Conservation (phyloP, 805 yeast species). For the Saturnispora halmiae region DNA sequence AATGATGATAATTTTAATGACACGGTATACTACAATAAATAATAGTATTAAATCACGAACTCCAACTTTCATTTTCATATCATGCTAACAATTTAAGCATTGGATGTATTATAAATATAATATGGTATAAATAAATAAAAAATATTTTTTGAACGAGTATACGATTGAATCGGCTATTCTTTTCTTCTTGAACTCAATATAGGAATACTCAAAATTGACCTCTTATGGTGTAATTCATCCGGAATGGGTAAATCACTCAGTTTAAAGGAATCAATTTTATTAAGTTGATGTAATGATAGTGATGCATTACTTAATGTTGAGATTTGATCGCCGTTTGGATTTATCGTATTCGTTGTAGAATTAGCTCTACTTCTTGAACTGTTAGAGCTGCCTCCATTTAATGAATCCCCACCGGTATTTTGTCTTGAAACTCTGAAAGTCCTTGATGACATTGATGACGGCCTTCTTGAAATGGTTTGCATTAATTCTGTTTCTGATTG, state of each 20-base stretch:
- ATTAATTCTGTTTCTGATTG: slow-evolving; percentile 9
- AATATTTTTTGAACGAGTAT: no score
- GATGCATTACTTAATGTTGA: background rate
- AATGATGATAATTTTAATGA: no score
- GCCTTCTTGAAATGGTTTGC: slow-evolving; percentile 11
- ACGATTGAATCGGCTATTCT: no score
- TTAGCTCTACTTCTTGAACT: background rate
- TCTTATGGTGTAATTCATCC: slow-evolving; percentile 13
- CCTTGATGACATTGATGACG: slow-evolving; percentile 27
- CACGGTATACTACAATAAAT: no score
- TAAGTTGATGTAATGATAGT: background rate
- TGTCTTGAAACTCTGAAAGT: slow-evolving; percentile 28
- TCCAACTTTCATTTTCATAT: no score
- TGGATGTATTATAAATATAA: no score
- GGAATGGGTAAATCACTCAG: background rate
- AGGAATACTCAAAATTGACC: slow-evolving; percentile 27
- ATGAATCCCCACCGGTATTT: slow-evolving; percentile 15
- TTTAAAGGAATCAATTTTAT: background rate
- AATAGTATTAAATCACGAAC: no score
- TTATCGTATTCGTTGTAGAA: background rate
- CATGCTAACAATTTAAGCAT: no score
- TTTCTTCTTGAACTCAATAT: slow-evolving; percentile 23
- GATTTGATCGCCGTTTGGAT: background rate
- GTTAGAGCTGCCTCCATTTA: background rate
- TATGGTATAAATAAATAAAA: no score